Percentiles rank a stretch among this genome's conserved stretches.
These are phyloP conservation scores for Fusarium sp. DNA, from an alignment of 2,329 filamentous ascomycete species.

Conservation along the genomic window DNA sequence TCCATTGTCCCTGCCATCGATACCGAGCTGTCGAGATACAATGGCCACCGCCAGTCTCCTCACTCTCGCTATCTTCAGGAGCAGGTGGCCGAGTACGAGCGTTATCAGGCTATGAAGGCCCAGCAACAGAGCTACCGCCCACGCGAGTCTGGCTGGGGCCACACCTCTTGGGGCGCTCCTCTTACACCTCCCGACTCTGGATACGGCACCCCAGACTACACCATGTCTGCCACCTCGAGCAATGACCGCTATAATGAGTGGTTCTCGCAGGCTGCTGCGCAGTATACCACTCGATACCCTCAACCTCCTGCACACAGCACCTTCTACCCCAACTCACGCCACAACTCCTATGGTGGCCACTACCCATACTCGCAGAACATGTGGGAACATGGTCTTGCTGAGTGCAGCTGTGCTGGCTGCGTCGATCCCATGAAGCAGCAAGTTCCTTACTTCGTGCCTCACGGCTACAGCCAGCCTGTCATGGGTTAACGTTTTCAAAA, in stretches of 20 bases:
- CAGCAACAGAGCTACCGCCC: conserved; percentile 59
- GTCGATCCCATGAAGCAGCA: conserved; percentile 63
- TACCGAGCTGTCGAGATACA: conserved; percentile 58
- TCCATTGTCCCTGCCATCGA: conserved; percentile 66
- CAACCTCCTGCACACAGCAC: conserved; percentile 58
- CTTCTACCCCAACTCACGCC: conserved; percentile 59
- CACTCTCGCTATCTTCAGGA: conserved; percentile 67
- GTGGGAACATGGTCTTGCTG: conserved; percentile 67
- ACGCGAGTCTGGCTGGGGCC: conserved; percentile 62
- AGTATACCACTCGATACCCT: conserved; percentile 63
- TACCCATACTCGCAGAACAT: conserved; percentile 63
- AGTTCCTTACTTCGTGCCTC: conserved; percentile 63
- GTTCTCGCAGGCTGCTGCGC: conserved; percentile 63
- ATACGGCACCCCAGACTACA: conserved; percentile 73
- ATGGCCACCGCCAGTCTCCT: conserved; percentile 55
- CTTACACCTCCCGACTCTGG: conserved; percentile 74
- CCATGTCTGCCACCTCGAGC: conserved; percentile 67
- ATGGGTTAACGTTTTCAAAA: conserved; percentile 61
- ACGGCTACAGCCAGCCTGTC: conserved; percentile 68
- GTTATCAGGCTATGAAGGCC: conserved; percentile 62
- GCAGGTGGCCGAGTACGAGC: conserved; percentile 69
- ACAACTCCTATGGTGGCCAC: conserved; percentile 59
- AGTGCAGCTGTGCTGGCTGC: conserved; percentile 67
- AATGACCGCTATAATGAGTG: conserved; percentile 72
- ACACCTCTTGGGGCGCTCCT: conserved; percentile 64